Conservation (phyloP, 371 early-diverging fungal genomes). For the Mucor circinelloides region DNA sequence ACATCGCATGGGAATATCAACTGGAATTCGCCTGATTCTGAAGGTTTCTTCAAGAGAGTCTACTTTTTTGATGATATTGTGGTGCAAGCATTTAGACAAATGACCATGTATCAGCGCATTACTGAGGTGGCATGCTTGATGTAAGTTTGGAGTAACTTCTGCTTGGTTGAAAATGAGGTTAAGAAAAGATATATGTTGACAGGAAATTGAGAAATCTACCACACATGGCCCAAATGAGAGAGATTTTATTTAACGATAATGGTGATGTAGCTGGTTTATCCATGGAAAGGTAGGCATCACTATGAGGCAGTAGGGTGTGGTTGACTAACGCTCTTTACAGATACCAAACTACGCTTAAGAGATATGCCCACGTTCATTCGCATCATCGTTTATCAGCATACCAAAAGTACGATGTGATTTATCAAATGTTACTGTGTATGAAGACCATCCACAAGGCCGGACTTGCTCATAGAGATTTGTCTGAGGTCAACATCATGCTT, state of each 20-base stretch:
- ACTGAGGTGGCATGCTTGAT: slow-evolving; percentile 57
- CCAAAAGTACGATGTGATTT: slow-evolving; percentile 62
- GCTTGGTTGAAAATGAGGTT: not conserved
- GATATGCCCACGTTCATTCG: slow-evolving; percentile 60
- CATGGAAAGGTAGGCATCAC: slow-evolving; percentile 40
- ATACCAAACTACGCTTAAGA: slow-evolving; percentile 60
- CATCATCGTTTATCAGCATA: slow-evolving; percentile 59
- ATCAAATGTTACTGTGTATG: slow-evolving; percentile 66
- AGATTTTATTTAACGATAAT: slow-evolving; percentile 46
- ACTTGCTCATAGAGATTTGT: slow-evolving; percentile 67
- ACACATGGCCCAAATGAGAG: slow-evolving; percentile 52
- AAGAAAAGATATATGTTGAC: not conserved
- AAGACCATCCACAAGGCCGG: slow-evolving; percentile 62
- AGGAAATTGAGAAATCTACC: slow-evolving; percentile 52
- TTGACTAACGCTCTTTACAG: slow-evolving; percentile 11
- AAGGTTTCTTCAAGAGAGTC: slow-evolving; percentile 55
- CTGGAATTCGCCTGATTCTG: slow-evolving; percentile 48
- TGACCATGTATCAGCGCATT: slow-evolving; percentile 57
- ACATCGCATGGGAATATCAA: slow-evolving; percentile 37
- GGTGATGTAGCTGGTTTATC: slow-evolving; percentile 53
- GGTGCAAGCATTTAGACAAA: slow-evolving; percentile 52
- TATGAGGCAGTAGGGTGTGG: not conserved
- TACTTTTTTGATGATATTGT: slow-evolving; percentile 50
- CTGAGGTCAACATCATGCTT: slow-evolving; percentile 73
- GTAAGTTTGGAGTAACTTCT: slow-evolving; percentile 24